A percentile compares a stretch with the other conserved stretches of the same genome.
Conservation (phyloP, 345 rosid genomes). For the Litchi chinensis region DNA sequence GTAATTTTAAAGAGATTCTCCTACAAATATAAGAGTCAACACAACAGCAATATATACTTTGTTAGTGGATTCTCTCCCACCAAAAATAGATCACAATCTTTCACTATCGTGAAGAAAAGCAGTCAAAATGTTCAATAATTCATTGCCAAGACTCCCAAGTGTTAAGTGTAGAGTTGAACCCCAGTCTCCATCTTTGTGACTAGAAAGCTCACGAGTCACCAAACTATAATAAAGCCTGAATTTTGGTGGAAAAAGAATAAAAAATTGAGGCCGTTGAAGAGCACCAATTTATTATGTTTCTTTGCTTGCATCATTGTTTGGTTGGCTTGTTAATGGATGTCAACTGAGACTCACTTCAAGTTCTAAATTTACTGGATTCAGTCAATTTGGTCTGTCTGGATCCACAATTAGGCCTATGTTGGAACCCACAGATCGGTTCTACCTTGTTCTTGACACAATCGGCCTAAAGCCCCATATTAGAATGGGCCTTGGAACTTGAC, state of each 20-base stretch:
- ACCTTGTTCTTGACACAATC: too few species aligned
- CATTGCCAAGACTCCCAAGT: background rate
- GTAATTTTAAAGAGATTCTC: slow-evolving; percentile 9
- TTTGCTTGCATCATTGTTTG: too few species aligned
- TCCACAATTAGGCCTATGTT: background rate
- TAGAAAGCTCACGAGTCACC: too few species aligned
- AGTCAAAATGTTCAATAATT: background rate
- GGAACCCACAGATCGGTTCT: background rate
- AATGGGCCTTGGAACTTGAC: background rate
- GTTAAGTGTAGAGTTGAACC: background rate
- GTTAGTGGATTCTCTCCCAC: slow-evolving; percentile 13
- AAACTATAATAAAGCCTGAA: too few species aligned
- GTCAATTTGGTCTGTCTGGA: background rate
- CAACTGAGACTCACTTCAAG: background rate
- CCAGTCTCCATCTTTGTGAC: background rate
- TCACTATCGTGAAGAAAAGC: background rate
- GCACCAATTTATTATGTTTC: too few species aligned
- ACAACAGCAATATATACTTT: background rate
- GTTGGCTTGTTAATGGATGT: too few species aligned
- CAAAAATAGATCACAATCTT: background rate
- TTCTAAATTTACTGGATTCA: background rate
- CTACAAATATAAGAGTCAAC: background rate
- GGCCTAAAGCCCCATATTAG: background rate
- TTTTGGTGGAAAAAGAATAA: too few species aligned
- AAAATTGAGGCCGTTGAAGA: too few species aligned